Conservation (phyloP, 1,284 basidiomycete species). For the Ustilago bromivora region DNA sequence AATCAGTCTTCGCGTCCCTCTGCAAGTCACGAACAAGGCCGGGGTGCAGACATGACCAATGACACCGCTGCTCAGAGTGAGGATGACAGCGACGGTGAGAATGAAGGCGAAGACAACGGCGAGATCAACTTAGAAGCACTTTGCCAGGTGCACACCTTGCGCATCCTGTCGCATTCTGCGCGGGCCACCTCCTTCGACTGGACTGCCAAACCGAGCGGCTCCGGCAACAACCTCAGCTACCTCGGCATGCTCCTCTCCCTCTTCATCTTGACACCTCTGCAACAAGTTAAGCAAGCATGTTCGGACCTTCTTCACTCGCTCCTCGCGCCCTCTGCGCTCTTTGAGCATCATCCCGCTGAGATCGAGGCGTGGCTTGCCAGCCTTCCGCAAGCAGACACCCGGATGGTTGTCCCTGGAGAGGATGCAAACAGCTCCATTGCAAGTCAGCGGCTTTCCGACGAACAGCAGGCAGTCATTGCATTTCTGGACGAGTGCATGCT, state of each 20-base stretch:
- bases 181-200: constrained; percentile 72
- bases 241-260: constrained; percentile 52
- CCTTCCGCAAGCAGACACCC: constrained; percentile 71
- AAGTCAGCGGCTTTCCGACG: constrained; percentile 62
- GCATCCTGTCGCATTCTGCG: constrained; percentile 65
- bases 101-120: constrained; percentile 66
- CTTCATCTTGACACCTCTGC: constrained; percentile 32
- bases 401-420: constrained; percentile 1
- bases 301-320: constrained; percentile 37
- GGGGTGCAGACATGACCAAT: constrained; percentile 8
- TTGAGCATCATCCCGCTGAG: constrained; percentile 83
- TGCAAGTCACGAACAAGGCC: neutral
- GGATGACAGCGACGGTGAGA: constrained; percentile 51
- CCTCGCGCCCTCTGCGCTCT: constrained; percentile 79
- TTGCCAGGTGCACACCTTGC: constrained; percentile 82
- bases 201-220: constrained; percentile 76
- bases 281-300: constrained; percentile 45
- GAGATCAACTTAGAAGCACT: constrained; percentile 75
- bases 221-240: constrained; percentile 70
- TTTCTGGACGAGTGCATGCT: constrained; percentile 90
- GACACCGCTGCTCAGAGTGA: neutral
- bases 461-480: constrained; percentile 75
- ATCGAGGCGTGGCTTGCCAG: constrained; percentile 81
- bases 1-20: constrained; percentile 19
- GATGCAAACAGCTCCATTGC: neutral